Base-by-base conservation (phyloP, 176 grass and related monocot species). In the Canna indica region DNA sequence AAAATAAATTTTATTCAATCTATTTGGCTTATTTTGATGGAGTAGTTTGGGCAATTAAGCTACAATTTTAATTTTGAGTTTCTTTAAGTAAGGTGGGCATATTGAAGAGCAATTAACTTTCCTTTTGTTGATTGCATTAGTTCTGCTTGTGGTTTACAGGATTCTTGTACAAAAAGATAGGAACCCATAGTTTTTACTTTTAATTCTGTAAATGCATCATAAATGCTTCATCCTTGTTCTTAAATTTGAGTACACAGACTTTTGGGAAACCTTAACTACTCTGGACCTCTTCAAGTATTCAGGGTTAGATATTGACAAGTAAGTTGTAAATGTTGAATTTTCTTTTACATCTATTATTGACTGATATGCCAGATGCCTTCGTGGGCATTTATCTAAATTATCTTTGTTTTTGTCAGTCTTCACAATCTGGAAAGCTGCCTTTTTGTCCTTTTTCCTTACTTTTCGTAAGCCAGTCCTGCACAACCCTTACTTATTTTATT, bases 341-440 rank as follows among this genome's bases (percentile, higher is more conserved):
- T 81, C 20, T 74, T 46, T 67, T 22, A 28, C 59, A 72, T 53
- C 28, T 64, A 34, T 18, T 64, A 30, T 18, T 64, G 28, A 13
- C 8, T 35, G 16, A 2, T 34, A 17, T 64, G 20, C 17, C 17
- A 56, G 18, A 56, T n/a, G 24, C 20, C 24, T 15, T 31, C 11
- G 5, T 18, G 35, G 30, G 5, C 33, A 64, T 18, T 33, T 32
- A 33, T n/a, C 64, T 75, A 15, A 8, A 35, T 54, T 7, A 20
- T 26, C 24, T 42, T n/a, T n/a, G n/a, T 22, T 68, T 26, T 41
- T 44, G n/a, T 41, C 72, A 96, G 93, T 80, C 81, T 96, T 80
- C 86, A 96, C 68, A 91, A 96, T 72, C 88, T 96, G 93, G 93
- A 96, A 81, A 86, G 93, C 86, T 96, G 93, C 66, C 83, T 96